Conservation (phyloP, 2,329 filamentous ascomycete species). For the Talaromyces sp. region DNA sequence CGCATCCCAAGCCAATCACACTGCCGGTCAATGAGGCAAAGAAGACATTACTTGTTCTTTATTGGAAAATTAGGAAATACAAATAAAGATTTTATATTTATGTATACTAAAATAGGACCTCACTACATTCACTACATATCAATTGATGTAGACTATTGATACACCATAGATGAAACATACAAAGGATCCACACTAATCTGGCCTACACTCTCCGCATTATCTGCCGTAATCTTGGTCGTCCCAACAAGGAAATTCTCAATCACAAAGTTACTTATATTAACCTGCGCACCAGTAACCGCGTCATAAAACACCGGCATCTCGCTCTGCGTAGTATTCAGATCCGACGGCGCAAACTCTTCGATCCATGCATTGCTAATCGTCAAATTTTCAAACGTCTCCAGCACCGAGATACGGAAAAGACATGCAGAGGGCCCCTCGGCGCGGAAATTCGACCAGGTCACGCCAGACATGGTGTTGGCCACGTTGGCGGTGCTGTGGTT, state of each 20-base stretch:
- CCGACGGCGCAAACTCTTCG: not conserved
- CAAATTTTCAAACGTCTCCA: not conserved
- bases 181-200: not conserved
- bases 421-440: constrained; percentile 4
- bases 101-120: not conserved
- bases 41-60: not conserved
- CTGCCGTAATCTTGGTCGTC: not conserved
- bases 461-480: not conserved
- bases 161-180: not conserved
- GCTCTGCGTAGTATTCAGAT: not conserved
- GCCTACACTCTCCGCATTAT: not conserved
- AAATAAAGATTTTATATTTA: not conserved
- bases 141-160: not conserved
- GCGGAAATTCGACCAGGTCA: constrained; percentile 4
- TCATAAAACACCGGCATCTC: not conserved
- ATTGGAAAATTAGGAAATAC: not conserved
- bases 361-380: not conserved
- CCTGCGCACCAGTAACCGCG: not conserved
- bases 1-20: no score
- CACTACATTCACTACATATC: not conserved
- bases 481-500: constrained; percentile 1
- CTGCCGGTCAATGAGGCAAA: not conserved
- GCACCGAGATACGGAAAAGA: not conserved
- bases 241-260: not conserved
- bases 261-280: not conserved